Percentiles rank a stretch among this genome's conserved stretches.
These are phyloP conservation scores for Eutrema salsugineum DNA, from an alignment of 441 rosid genomes.

Conservation along the genomic window DNA sequence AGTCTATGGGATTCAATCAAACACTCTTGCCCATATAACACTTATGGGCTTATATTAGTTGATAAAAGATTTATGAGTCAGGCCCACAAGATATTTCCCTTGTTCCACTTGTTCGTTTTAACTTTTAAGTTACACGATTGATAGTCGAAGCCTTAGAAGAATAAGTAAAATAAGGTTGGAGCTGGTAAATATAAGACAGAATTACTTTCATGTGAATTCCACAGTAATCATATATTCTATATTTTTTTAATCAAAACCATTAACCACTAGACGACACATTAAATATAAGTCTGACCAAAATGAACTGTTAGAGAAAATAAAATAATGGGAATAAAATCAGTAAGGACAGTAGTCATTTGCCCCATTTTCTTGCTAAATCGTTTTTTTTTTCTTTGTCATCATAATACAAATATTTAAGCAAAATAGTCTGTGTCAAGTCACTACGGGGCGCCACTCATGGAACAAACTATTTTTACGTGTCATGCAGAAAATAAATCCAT, in stretches of 20 bases:
- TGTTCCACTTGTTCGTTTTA: neutral
- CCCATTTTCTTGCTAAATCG: neutral
- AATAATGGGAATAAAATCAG: neutral
- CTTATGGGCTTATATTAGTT: neutral
- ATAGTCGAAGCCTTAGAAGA: neutral
- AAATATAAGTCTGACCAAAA: neutral
- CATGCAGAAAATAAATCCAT: slow-evolving; percentile 8
- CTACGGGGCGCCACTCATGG: slow-evolving; percentile 20
- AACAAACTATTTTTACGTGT: slow-evolving; percentile 14
- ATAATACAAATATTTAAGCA: neutral
- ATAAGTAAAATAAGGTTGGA: neutral
- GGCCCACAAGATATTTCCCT: neutral
- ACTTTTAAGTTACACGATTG: neutral
- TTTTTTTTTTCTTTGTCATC: too few relatives aligned
- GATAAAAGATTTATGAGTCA: neutral
- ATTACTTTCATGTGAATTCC: neutral
- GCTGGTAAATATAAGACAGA: neutral
- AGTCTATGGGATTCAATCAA: neutral
- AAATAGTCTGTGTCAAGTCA: slow-evolving; percentile 11
- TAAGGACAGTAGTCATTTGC: neutral
- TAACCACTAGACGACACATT: neutral
- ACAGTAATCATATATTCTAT: neutral
- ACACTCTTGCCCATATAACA: neutral
- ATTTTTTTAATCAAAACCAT: neutral
- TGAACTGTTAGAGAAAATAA: neutral